Evolutionary conservation across 2,329 filamentous ascomycete species (phyloP), one percentile per base, ranked within the genome.

Genomic region (Aspergillus neotritici): DNA sequence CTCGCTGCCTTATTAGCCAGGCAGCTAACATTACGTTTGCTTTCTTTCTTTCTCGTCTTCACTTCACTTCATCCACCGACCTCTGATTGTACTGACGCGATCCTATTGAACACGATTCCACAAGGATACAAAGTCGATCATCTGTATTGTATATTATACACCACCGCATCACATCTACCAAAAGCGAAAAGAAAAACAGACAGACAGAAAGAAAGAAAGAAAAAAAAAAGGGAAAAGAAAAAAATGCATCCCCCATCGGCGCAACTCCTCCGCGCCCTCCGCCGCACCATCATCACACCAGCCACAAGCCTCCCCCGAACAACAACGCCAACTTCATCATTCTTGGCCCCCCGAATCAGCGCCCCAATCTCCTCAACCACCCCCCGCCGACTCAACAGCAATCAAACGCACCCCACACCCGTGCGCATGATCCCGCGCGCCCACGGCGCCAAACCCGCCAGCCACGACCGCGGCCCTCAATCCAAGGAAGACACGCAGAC

Each of bases 401-500:
- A 51, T 31, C 34, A 47, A 33, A 36, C 48, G 37, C 58, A 59
- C 5, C 57, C 59, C 30, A 43, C 60, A 2, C 21, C 21, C 21
- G 21, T 25, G 14, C 64, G 60, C 36, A 57, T 64, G 55, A 56
- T 61, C 40, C 58, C 55, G 30, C 65, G 60, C 35, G 40, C 55
- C 0, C 63, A 66, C 40, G 53, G 61, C 8, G 53, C 63, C 36
- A 67, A 67, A 47, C 67, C 68, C 1, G 54, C 55, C 34, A 68
- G 69, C 25, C 74, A 67, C 56, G 78, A 83, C 59, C 79, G 82
- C 42, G 81, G 80, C 10, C 80, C 80, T 0, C 60, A 67, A n/a
- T 79, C 76, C 33, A 65, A 70, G 31, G 81, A 84, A 70, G 71
- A 76, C 38, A 83, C 80, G 1, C 79, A 79, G 54, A 84, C 82